phyloP scores from a whole-genome alignment of 2,329 filamentous ascomycete species.

The Aspergillus pseudoviridinutans region DNA sequence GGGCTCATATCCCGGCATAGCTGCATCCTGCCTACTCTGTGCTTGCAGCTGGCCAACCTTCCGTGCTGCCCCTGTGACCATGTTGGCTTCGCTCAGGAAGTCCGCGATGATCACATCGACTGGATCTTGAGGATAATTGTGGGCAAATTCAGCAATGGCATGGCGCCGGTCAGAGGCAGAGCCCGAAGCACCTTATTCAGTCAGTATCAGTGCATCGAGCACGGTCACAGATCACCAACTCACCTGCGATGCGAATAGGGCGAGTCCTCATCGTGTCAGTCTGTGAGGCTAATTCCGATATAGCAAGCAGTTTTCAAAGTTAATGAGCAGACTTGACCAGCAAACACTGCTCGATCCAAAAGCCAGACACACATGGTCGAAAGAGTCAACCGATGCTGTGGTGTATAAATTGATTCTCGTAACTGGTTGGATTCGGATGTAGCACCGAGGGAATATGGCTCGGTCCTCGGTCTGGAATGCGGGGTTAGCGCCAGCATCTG shows the following conservation, averaged over 20 bases:
- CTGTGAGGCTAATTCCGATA: background rate
- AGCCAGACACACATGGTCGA: background rate
- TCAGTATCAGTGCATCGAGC: background rate
- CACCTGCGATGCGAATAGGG: constrained; percentile 26
- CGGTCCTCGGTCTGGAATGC: background rate
- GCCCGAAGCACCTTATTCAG: constrained; percentile 39
- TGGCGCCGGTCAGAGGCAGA: constrained; percentile 44
- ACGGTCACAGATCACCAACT: constrained; percentile 5
- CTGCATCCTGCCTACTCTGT: constrained; percentile 2
- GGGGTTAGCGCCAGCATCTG: background rate
- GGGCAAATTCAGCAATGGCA: constrained; percentile 43
- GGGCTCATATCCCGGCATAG: constrained; percentile 46
- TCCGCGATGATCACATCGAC: constrained; percentile 47
- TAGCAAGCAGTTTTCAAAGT: background rate
- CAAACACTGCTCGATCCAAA: background rate
- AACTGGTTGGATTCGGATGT: background rate
- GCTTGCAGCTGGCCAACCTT: constrained; percentile 33
- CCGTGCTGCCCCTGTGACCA: constrained; percentile 40
- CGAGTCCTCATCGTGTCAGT: constrained; percentile 15
- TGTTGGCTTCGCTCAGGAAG: constrained; percentile 51
- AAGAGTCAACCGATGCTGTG: background rate
- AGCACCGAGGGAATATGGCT: background rate
- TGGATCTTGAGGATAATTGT: constrained; percentile 40
- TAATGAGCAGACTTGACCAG: background rate
- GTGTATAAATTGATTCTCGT: background rate